A percentile compares a stretch with the other conserved stretches of the same genome.
phyloP scores from a whole-genome alignment of 371 early-diverging fungal genomes.

The Dinochytrium kinnereticum region DNA sequence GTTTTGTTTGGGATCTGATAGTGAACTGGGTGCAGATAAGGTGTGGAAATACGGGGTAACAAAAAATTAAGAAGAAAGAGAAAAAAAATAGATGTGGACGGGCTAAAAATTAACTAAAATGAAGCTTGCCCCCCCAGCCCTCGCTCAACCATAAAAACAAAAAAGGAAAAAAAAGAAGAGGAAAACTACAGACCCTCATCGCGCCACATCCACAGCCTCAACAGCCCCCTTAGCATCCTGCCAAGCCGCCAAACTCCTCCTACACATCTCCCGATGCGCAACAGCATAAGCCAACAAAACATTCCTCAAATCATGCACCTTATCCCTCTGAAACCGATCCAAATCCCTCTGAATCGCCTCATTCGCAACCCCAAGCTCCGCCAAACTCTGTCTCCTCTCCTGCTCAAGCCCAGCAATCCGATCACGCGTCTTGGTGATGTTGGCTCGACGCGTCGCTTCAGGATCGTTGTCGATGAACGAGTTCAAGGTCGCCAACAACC shows the following conservation, averaged over 20 bases:
- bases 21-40: no score
- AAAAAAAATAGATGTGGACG: no score
- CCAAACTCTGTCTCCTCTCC: conserved; percentile 69
- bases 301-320: conserved; percentile 82
- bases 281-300: conserved; percentile 81
- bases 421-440: conserved; percentile 89
- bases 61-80: no score
- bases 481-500: conserved; percentile 48
- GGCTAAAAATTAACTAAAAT: no score
- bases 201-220: conserved; percentile 36
- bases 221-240: conserved; percentile 57
- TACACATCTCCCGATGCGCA: conserved; percentile 81
- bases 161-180: no score
- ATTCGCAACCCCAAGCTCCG: conserved; percentile 76
- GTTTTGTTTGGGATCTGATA: no score
- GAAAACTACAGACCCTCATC: no score
- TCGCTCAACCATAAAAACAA: no score
- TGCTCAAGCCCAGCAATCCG: conserved; percentile 77
- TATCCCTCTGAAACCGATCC: conserved; percentile 90
- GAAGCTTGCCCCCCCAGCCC: no score
- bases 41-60: no score
- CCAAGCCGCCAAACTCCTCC: conserved; percentile 65
- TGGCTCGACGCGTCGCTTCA: conserved; percentile 84
- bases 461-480: conserved; percentile 95
- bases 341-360: conserved; percentile 83